phyloP scores from a whole-genome alignment of 352 stramenopile species.

The Phytophthora ohioensis region DNA sequence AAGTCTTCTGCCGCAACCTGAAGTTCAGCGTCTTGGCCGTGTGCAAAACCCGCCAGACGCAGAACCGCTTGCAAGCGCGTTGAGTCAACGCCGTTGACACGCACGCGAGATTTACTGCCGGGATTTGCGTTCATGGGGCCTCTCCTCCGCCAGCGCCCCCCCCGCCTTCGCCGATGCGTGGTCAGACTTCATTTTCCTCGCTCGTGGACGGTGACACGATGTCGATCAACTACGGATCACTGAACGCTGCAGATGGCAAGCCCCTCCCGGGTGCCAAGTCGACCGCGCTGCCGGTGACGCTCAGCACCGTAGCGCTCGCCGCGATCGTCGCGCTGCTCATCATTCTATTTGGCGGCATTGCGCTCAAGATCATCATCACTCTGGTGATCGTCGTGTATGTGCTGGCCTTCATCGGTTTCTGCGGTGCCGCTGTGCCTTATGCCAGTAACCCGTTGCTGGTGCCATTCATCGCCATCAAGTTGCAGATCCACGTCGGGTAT shows the following conservation, averaged over 20 bases:
- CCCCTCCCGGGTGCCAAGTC: slow-evolving; percentile 15
- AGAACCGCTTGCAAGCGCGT: background rate
- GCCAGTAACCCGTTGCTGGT: slow-evolving; percentile 7
- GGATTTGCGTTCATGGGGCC: slow-evolving; percentile 1
- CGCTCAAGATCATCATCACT: slow-evolving; percentile 16
- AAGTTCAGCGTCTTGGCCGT: background rate
- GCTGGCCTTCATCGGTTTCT: slow-evolving; percentile 11
- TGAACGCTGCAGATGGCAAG: background rate
- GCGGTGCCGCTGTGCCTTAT: slow-evolving; percentile 7
- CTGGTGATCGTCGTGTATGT: slow-evolving; percentile 10
- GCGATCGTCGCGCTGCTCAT: slow-evolving; percentile 8
- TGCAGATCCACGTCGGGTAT: slow-evolving; percentile 16
- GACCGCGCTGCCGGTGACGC: background rate
- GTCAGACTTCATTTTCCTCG: slow-evolving; percentile 14
- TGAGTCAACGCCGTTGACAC: background rate
- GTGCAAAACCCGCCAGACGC: background rate
- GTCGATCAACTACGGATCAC: slow-evolving; percentile 7
- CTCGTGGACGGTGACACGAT: slow-evolving; percentile 13
- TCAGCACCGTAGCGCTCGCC: background rate
- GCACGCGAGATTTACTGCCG: background rate
- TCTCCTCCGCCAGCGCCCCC: background rate
- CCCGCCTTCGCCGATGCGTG: background rate
- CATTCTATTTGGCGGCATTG: slow-evolving; percentile 1
- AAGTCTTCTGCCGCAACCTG: background rate
- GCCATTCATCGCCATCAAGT: slow-evolving; percentile 24